A percentile compares a stretch with the other conserved stretches of the same genome.
These are phyloP conservation scores for Cicer yamashitae DNA, from an alignment of 306 rosid species.

Conservation along the genomic window DNA sequence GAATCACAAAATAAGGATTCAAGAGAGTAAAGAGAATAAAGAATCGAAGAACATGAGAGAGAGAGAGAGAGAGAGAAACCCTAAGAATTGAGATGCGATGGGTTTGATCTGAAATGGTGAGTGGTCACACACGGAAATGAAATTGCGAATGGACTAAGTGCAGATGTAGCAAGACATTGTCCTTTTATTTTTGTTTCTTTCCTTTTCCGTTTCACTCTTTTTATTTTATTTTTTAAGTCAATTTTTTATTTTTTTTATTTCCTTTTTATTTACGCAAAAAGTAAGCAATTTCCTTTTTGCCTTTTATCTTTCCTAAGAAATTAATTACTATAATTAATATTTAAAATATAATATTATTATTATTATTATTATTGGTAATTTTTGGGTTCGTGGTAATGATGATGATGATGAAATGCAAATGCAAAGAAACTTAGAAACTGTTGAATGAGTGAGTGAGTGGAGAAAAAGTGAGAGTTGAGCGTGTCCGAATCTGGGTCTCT, in stretches of 20 bases:
- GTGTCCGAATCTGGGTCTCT: conserved; percentile 52
- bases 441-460: conserved; percentile 40
- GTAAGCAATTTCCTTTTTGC: neutral
- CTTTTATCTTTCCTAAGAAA: conserved; percentile 11
- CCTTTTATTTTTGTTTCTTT: conserved; percentile 33
- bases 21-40: neutral
- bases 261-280: no score
- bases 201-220: neutral
- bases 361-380: neutral
- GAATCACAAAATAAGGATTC: neutral
- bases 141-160: conserved; percentile 50
- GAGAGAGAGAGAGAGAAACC: conserved; percentile 53
- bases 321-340: no score
- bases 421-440: neutral
- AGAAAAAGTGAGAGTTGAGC: conserved; percentile 57
- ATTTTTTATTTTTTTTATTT: neutral
- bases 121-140: conserved; percentile 53
- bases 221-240: neutral
- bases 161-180: conserved; percentile 53
- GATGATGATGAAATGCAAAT: neutral
- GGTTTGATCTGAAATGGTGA: conserved; percentile 44
- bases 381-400: neutral
- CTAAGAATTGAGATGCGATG: conserved; percentile 61
- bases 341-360: no score
- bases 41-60: neutral